Base-by-base conservation (phyloP, 805 yeast species). In the Candida orba region DNA sequence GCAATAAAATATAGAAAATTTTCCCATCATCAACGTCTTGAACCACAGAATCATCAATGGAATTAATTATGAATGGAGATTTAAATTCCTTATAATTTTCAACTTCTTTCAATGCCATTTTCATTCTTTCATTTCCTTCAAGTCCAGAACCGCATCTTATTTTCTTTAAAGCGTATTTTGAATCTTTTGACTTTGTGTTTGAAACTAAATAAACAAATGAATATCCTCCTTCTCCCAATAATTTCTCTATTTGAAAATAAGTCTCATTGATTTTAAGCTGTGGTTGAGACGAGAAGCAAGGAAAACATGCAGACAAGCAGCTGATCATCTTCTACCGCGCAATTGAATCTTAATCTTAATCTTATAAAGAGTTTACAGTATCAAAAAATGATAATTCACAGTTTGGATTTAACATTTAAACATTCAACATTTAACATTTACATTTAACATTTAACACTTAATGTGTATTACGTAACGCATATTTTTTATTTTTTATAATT, bases 151-250 rank as follows among this genome's bases (percentile, higher is more conserved):
- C 46, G 62, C 96, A 89, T 47, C 90, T 69, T 42, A 88, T 85
- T 66, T 85, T 84, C 67, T 90, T 90, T 57, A 90, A 66, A 4
- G 96, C 96, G 56, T 78, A 85, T 36, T 65, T 52, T 32, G 73
- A 73, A 30, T 72, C 66, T 14, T 18, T 18, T 8, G 46, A 25
- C 50, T 70, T 66, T 10, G 59, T 52, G 23, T 69, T 67, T 50
- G 78, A 71, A 4, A 89, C 95, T 20, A 88, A 67, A 57, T 90
- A 90, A 8, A 87, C 95, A 53, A 84, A 88, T 1, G 95, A 81
- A 58, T 84, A 84, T 13, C 93, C 95, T 3, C 95, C 95, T 65
- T 89, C 97, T 9, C 95, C 96, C 7, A 90, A 67, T n/a, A 90
- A 70, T 46, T 78, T 73, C 42, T 79, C 64, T 15, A 90, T 81